phyloP scores from a whole-genome alignment of 208 protist genomes.

The Trypanosoma vivax region DNA sequence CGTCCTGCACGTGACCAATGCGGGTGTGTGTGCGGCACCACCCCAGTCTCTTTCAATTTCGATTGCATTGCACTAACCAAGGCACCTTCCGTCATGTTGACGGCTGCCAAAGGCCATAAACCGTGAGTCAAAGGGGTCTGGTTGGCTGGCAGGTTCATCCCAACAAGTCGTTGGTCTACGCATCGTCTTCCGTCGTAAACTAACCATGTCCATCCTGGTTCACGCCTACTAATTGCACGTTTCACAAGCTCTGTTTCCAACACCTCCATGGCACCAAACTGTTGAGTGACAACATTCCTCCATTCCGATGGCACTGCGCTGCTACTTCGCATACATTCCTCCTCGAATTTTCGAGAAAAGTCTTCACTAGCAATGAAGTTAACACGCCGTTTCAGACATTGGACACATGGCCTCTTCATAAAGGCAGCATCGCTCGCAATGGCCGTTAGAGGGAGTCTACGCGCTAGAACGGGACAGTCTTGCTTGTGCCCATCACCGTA shows the following conservation, averaged over 20 bases:
- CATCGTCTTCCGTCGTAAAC: slow-evolving; percentile 31
- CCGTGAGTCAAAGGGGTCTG: slow-evolving; percentile 50
- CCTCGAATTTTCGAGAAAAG: slow-evolving; percentile 57
- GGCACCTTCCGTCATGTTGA: slow-evolving; percentile 52
- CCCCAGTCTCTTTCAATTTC: background rate
- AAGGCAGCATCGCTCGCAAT: slow-evolving; percentile 39
- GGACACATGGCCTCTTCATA: slow-evolving; percentile 35
- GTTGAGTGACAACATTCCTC: slow-evolving; percentile 14
- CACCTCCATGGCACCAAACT: slow-evolving; percentile 32
- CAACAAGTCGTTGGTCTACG: slow-evolving; percentile 14
- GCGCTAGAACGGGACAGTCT: slow-evolving; percentile 52
- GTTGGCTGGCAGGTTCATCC: slow-evolving; percentile 42
- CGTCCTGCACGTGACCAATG: slow-evolving; percentile 66
- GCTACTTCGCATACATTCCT: slow-evolving; percentile 17
- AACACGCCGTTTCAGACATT: slow-evolving; percentile 48
- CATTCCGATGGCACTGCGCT: slow-evolving; percentile 22
- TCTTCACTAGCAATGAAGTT: slow-evolving; percentile 65
- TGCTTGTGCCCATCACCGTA: slow-evolving; percentile 6
- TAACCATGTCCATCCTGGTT: slow-evolving; percentile 61
- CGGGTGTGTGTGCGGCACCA: slow-evolving; percentile 9
- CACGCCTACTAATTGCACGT: slow-evolving; percentile 29
- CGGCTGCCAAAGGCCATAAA: slow-evolving; percentile 74
- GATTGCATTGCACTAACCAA: slow-evolving; percentile 25
- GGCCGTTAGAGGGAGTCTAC: slow-evolving; percentile 33
- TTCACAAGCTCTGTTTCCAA: slow-evolving; percentile 29